phyloP scores from a whole-genome alignment of 768 basidiomycete genomes.

The Lactarius hatsudake region DNA sequence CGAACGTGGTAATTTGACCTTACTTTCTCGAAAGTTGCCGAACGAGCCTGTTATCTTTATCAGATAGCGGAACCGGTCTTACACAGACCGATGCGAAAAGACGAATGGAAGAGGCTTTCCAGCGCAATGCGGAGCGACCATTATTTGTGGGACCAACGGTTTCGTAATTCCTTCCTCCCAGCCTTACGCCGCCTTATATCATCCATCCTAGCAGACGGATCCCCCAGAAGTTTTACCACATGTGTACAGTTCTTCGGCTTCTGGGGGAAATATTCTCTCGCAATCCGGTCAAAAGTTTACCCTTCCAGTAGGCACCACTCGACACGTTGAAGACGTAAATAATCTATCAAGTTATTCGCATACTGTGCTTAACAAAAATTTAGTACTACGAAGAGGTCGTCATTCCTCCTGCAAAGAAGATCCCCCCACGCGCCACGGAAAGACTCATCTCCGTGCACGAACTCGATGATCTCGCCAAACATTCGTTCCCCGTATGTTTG shows the following conservation, averaged over 20 bases:
- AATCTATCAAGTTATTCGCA: background rate
- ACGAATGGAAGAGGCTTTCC: constrained; percentile 60
- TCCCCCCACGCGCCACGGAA: constrained; percentile 73
- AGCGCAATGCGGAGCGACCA: constrained; percentile 62
- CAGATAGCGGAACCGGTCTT: constrained; percentile 13
- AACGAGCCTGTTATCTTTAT: background rate
- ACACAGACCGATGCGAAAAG: constrained; percentile 40
- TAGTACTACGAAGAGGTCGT: constrained; percentile 75
- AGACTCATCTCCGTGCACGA: constrained; percentile 67
- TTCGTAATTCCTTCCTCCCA: constrained; percentile 23
- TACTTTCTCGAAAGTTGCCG: background rate
- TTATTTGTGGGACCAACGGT: constrained; percentile 60
- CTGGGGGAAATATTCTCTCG: constrained; percentile 64
- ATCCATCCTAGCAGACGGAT: constrained; percentile 40
- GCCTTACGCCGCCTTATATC: background rate
- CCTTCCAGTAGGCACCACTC: constrained; percentile 78
- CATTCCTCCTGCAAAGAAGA: constrained; percentile 76
- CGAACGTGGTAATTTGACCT: background rate
- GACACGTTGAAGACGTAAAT: constrained; percentile 63
- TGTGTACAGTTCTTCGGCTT: constrained; percentile 73
- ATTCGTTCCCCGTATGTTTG: constrained; percentile 75
- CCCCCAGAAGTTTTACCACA: constrained; percentile 73
- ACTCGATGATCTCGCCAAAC: constrained; percentile 71
- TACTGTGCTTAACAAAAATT: background rate
- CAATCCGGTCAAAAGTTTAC: constrained; percentile 73